Conservation (phyloP, 1,284 basidiomycete genomes). For the Malassezia slooffiae region DNA sequence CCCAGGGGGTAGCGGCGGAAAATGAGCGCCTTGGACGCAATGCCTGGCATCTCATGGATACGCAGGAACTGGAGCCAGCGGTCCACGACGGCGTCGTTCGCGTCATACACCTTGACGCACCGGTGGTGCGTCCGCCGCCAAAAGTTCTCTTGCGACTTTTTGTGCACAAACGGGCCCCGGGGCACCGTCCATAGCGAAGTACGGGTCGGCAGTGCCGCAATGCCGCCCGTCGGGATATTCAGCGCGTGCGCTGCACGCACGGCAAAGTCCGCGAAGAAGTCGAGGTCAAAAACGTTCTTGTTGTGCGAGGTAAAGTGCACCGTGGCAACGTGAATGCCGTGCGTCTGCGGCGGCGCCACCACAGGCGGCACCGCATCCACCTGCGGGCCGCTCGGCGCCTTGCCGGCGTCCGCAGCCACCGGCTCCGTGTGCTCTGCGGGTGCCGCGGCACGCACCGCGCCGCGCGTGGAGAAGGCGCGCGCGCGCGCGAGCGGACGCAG, state of each 20-base stretch:
- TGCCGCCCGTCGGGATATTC: conserved; percentile 65
- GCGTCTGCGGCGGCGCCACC: conserved; percentile 47
- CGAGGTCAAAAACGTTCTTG: conserved; percentile 52
- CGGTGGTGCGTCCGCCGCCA: conserved; percentile 72
- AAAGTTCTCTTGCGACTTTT: conserved; percentile 94
- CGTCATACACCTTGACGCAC: conserved; percentile 80
- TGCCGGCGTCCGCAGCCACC: too few species aligned
- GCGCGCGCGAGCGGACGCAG: not conserved
- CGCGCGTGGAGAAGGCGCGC: not conserved
- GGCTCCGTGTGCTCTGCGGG: too few species aligned
- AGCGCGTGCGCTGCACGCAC: conserved; percentile 71
- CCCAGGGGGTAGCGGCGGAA: conserved; percentile 50
- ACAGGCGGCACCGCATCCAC: not conserved
- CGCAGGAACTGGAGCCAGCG: conserved; percentile 71
- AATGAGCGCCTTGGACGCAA: conserved; percentile 69
- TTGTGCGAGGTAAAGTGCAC: conserved; percentile 70
- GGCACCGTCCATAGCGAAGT: conserved; percentile 76
- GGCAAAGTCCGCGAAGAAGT: conserved; percentile 74
- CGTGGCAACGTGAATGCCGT: conserved; percentile 67
- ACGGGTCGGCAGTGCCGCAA: conserved; percentile 63
- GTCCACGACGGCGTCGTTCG: conserved; percentile 66
- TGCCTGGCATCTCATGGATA: conserved; percentile 67
- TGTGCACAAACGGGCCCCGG: conserved; percentile 77
- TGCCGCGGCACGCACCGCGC: not conserved
- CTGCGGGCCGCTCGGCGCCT: not conserved